phyloP scores from a whole-genome alignment of 2,329 filamentous ascomycete genomes.

The Aspergillus chevalieri region DNA sequence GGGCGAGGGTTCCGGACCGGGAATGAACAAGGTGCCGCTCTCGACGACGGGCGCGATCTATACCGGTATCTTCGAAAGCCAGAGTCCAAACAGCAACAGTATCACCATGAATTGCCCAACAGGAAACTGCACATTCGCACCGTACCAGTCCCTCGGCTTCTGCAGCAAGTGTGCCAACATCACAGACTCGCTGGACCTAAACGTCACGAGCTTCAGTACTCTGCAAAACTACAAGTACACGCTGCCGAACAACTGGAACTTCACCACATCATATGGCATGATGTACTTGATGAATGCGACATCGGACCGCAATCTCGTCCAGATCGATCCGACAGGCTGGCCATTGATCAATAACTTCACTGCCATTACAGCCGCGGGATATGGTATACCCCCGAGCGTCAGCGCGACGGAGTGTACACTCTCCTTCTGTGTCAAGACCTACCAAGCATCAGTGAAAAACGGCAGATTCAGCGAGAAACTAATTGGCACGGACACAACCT shows the following conservation, averaged over 20 bases:
- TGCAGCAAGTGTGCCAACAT: constrained; percentile 21
- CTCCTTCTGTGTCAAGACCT: constrained; percentile 19
- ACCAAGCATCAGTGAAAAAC: constrained; percentile 10
- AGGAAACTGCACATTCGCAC: constrained; percentile 27
- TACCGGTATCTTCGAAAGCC: constrained; percentile 21
- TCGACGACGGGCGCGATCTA: constrained; percentile 24
- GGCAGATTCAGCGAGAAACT: constrained; percentile 14
- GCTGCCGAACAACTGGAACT: constrained; percentile 14
- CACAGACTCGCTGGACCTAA: constrained; percentile 9
- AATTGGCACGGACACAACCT: constrained; percentile 5
- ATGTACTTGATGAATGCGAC: constrained; percentile 18
- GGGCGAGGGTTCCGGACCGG: constrained; percentile 12
- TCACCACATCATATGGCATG: constrained; percentile 8
- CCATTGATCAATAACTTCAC: constrained; percentile 18
- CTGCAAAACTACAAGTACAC: constrained; percentile 12
- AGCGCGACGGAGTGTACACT: constrained; percentile 18
- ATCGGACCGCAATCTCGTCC: constrained; percentile 5
- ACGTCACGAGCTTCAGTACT: background rate
- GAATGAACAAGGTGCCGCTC: constrained; percentile 18
- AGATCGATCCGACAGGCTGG: constrained; percentile 7
- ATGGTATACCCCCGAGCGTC: constrained; percentile 8
- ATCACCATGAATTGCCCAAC: constrained; percentile 22
- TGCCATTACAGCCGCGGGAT: constrained; percentile 12
- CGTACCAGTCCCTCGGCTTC: constrained; percentile 26
- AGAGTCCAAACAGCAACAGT: constrained; percentile 11